phyloP scores from a whole-genome alignment of 139 green algal genomes.

The Mesotaenium endlicherianum region DNA sequence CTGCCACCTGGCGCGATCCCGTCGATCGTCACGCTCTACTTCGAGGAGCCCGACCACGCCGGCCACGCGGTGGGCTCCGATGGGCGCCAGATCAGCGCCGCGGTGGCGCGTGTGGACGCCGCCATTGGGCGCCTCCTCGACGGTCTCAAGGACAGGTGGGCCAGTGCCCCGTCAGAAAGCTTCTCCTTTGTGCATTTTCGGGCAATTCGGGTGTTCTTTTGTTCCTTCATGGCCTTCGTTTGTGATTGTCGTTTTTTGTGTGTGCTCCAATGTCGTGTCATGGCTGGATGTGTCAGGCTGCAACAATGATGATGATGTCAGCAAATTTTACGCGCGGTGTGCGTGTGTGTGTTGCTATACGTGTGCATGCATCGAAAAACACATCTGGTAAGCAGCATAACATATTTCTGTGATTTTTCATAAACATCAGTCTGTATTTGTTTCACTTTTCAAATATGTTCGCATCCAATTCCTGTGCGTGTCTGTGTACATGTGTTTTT shows the following conservation, averaged over 20 bases:
- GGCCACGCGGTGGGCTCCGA: conserved; percentile 32
- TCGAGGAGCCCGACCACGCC: conserved; percentile 30
- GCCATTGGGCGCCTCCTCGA: conserved; percentile 23
- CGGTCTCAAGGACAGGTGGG: conserved; percentile 23
- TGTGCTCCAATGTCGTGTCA: too few relatives aligned
- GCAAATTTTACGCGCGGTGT: background rate
- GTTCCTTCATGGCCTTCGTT: too few relatives aligned
- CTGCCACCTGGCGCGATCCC: conserved; percentile 4
- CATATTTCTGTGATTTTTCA: too few relatives aligned
- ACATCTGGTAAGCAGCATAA: too few relatives aligned
- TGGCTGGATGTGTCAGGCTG: too few relatives aligned
- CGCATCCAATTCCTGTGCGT: background rate
- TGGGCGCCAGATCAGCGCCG: background rate
- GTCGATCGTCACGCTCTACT: conserved; percentile 34
- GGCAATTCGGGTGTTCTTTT: background rate
- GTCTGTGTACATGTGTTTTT: background rate
- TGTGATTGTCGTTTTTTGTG: too few relatives aligned
- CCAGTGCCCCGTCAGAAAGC: background rate
- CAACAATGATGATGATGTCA: too few relatives aligned
- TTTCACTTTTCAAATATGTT: background rate
- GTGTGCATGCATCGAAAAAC: background rate
- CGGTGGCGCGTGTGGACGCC: conserved; percentile 9
- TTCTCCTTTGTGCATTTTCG: background rate
- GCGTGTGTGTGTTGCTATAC: background rate
- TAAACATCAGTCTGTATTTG: background rate